A percentile compares a stretch with the other conserved stretches of the same genome.
Conservation (phyloP, 192 early-diverging fungal species). For the Lobosporangium transversale region DNA sequence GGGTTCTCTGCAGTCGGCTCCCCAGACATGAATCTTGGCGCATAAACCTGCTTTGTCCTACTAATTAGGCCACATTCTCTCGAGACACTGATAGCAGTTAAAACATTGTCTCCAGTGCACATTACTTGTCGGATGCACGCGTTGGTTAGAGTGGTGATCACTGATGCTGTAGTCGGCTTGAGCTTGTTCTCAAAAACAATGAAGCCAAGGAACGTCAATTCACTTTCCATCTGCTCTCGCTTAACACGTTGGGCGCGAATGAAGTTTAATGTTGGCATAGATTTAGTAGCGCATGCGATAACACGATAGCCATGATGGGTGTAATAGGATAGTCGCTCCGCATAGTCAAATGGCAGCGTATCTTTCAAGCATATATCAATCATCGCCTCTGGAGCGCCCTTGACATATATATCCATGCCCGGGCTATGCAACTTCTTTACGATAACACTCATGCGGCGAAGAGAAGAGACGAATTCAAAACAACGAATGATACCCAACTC, state of each 20-base stretch:
- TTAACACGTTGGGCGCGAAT: conserved; percentile 82
- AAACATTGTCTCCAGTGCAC: conserved; percentile 99
- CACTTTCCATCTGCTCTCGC: conserved; percentile 84
- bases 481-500: conserved; percentile 86
- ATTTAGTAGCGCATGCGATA: conserved; percentile 89
- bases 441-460: conserved; percentile 95
- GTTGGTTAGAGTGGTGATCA: conserved; percentile 78
- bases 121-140: conserved; percentile 96
- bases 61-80: conserved; percentile 91
- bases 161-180: conserved; percentile 84
- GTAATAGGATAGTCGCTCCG: conserved; percentile 81
- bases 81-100: conserved; percentile 95
- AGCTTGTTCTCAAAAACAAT: conserved; percentile 99
- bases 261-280: conserved; percentile 73
- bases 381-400: conserved; percentile 98
- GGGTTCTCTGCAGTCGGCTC: conserved; percentile 59
- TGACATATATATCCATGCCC: conserved; percentile 88
- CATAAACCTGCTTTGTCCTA: conserved; percentile 73
- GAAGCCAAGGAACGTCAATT: conserved; percentile 92
- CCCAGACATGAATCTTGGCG: conserved; percentile 73
- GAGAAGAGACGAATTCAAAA: conserved; percentile 92
- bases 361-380: conserved; percentile 85
- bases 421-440: conserved; percentile 74
- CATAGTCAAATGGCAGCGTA: conserved; percentile 87
- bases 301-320: conserved; percentile 98